Conservation (phyloP, 352 stramenopile species). For the Albugo candida region DNA sequence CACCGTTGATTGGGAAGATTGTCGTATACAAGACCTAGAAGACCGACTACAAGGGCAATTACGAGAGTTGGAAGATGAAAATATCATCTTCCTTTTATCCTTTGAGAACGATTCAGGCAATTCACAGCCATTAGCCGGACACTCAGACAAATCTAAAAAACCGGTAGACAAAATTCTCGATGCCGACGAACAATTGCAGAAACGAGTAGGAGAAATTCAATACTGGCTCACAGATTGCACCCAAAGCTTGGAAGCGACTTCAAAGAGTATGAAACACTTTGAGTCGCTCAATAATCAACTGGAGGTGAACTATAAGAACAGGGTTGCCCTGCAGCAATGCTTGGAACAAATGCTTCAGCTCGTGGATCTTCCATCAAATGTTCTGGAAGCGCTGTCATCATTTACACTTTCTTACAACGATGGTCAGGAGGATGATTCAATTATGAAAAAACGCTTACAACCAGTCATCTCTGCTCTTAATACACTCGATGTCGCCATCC, state of each 20-base stretch:
- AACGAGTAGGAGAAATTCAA: conserved; percentile 20
- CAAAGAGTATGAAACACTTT: conserved; percentile 53
- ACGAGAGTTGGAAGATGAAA: conserved; percentile 39
- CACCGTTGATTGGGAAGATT: conserved; percentile 37
- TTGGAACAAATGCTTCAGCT: conserved; percentile 15
- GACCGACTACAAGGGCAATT: conserved; percentile 33
- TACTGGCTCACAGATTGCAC: conserved; percentile 42
- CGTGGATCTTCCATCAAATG: background rate
- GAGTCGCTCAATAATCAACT: conserved; percentile 63
- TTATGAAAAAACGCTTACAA: conserved; percentile 7
- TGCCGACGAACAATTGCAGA: conserved; percentile 28
- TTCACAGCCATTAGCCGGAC: background rate
- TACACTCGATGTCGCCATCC: conserved; percentile 28
- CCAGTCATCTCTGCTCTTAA: conserved; percentile 21
- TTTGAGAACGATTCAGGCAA: conserved; percentile 15
- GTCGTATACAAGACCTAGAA: conserved; percentile 26
- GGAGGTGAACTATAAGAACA: conserved; percentile 68
- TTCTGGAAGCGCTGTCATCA: background rate
- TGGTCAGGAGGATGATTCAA: conserved; percentile 5
- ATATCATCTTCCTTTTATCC: conserved; percentile 50
- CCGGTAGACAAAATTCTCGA: conserved; percentile 40
- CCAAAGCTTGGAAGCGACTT: conserved; percentile 33
- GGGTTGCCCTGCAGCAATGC: conserved; percentile 31
- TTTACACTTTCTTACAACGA: conserved; percentile 29
- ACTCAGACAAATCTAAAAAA: conserved; percentile 3